Base-by-base conservation (phyloP, 2,329 filamentous ascomycete genomes). In the Colletotrichum ledebouriae region DNA sequence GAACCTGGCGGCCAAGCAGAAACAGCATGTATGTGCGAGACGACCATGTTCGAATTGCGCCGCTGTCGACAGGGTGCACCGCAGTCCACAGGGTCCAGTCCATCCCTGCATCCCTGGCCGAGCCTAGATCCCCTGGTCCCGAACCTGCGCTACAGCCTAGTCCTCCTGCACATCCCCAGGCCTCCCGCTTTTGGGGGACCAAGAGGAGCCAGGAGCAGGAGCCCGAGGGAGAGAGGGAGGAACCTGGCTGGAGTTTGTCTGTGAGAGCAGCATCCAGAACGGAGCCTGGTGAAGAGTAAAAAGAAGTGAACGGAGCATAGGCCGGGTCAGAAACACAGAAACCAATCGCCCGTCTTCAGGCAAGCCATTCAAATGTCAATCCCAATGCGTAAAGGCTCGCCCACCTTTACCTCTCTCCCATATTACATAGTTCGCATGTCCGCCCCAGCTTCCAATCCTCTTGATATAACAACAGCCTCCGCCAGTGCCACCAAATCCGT, bases 121-220 rank as follows among this genome's bases (percentile, higher is more conserved):
- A 68, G 61, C 55, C 61, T 56, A 56, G 65, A 65, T 68, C 53
- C 58, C 58, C 29, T 50, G 58, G 46, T n/a, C 58, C 42, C 46
- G 59, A 52, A 29, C 57, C 50, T 66, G 12, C 22, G 47, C 29
- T 29, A 33, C 41, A n/a, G n/a, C n/a, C n/a, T n/a, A n/a, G n/a
- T 25, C 29, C 37, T 44, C 22, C 22, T 22, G 3, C 22, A 22
- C 22, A 22, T 22, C 22, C 22, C 22, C 58, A 33, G 44, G 57
- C 49, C 42, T 44, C 57, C 57, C 57, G 29, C 29, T 49, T 49
- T 22, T 39, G 56, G 29, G 25, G 22, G 11, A 15, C 12, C 13
- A 17, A 15, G 47, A 22, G 3, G 22, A 22, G 22, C 22, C 22
- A 22, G 22, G 22, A 22, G 22, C 22, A 22, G 22, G 22, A 22